Percentiles rank a stretch among this genome's conserved stretches.
Evolutionary conservation across 108 stramenopile genomes (phyloP).

Genomic region (Cyclotella sp.): DNA sequence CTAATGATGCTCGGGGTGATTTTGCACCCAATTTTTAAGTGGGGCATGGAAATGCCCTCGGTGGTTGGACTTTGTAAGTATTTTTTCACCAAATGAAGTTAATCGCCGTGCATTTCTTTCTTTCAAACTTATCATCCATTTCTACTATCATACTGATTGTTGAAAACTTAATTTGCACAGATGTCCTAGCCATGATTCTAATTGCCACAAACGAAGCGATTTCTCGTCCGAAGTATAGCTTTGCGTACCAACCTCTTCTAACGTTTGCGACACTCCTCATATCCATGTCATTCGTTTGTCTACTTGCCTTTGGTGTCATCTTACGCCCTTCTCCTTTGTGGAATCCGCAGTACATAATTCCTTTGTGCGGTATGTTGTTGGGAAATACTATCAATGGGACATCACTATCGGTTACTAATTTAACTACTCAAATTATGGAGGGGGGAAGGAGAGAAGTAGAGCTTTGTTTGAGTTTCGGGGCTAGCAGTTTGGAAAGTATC

Average conservation of each 20-base stretch:
- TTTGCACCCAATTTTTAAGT: slow-evolving; percentile 81
- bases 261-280: slow-evolving; percentile 57
- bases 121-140: too few species aligned
- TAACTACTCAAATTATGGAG: slow-evolving; percentile 62
- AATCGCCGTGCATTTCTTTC: too few species aligned
- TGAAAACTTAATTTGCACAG: neutral
- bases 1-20: slow-evolving; percentile 76
- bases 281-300: slow-evolving; percentile 57
- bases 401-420: slow-evolving; percentile 62
- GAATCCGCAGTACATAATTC: slow-evolving; percentile 88
- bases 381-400: slow-evolving; percentile 87
- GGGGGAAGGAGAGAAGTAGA: slow-evolving; percentile 62
- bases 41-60: slow-evolving; percentile 48
- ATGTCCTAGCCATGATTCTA: slow-evolving; percentile 73
- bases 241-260: slow-evolving; percentile 60
- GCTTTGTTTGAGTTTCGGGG: slow-evolving; percentile 71
- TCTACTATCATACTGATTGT: neutral
- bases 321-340: slow-evolving; percentile 68
- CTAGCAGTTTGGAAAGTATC: slow-evolving; percentile 59
- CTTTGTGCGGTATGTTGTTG: slow-evolving; percentile 89
- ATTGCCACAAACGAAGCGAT: slow-evolving; percentile 75
- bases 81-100: too few species aligned
- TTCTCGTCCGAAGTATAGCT: slow-evolving; percentile 73
- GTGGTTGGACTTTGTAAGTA: slow-evolving; percentile 51
- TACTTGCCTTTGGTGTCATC: slow-evolving; percentile 76